Evolutionary conservation across 2,329 filamentous ascomycete species (phyloP), one percentile per base, ranked within the genome.

Genomic region (Colletotrichum siamense): DNA sequence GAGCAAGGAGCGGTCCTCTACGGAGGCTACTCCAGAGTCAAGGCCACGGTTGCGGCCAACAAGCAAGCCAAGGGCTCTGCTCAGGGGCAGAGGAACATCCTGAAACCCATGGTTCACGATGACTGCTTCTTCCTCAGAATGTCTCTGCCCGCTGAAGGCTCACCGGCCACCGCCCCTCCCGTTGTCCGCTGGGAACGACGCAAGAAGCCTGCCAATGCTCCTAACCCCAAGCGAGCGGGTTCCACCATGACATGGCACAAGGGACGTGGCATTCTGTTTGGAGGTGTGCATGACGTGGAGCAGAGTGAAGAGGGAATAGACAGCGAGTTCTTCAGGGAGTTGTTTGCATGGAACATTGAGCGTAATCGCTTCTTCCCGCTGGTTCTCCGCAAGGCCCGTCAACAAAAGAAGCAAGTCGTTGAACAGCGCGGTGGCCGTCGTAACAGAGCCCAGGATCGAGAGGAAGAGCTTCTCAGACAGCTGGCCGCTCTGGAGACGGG

Each of bases 171-270:
- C 63, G 88, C 93, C 0, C 90, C 92, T 2, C 96, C 96, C 1
- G 91, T 89, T 2, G 91, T 98, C 16, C 91, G 96, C 57, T 99
- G 97, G 97, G 97, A 99, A 86, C 93, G 93, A 78, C 91, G 97
- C 75, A 99, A 99, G 89, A 95, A 94, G 86, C 96, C 97, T 2
- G 95, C 95, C 32, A 99, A 99, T 82, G 88, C 94, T 9, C 97
- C 97, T 0, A 95, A 92, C 78, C 97, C 97, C 7, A 85, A 94
- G 15, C 92, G 97, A 26, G 96, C 96, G 5, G 97, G 97, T 36
- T 93, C 95, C 1, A 99, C 96, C 3, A 99, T 99, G 96, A 92
- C 95, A 0, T 95, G 94, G 83, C 97, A 99, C 86, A 97, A 96
- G 85, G 96, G 96, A 1, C 92, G 97, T 77, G 97, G 97, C 1